Percentiles rank a stretch among this genome's conserved stretches.
These are phyloP conservation scores for Leccinum insolens DNA, from an alignment of 1,284 basidiomycete species.

Conservation along the genomic window DNA sequence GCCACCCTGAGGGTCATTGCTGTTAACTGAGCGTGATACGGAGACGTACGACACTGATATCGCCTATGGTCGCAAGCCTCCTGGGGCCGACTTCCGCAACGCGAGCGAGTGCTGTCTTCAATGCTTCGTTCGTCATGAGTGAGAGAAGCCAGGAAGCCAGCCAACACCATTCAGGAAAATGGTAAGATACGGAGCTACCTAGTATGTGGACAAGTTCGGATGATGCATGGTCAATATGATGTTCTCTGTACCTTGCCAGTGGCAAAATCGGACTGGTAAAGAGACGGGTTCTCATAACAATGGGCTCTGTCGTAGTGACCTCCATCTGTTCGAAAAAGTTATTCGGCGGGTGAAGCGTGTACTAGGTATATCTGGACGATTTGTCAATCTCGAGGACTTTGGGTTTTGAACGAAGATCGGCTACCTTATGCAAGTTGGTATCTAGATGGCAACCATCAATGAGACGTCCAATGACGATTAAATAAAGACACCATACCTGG, in stretches of 20 bases:
- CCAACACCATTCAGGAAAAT: constrained; percentile 86
- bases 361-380: constrained; percentile 71
- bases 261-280: constrained; percentile 71
- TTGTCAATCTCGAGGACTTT: constrained; percentile 5
- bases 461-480: neutral
- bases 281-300: constrained; percentile 73
- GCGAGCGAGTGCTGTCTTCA: constrained; percentile 53
- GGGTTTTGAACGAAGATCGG: neutral
- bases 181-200: constrained; percentile 85
- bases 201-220: neutral
- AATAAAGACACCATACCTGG: constrained; percentile 43
- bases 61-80: constrained; percentile 55
- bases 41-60: constrained; percentile 15
- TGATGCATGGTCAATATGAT: neutral
- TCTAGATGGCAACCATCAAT: constrained; percentile 37
- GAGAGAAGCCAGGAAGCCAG: constrained; percentile 78
- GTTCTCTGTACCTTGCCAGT: constrained; percentile 53
- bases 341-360: constrained; percentile 71
- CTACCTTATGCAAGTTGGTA: constrained; percentile 55
- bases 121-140: constrained; percentile 75
- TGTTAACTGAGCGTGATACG: neutral
- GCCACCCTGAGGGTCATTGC: constrained; percentile 58
- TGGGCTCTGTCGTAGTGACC: constrained; percentile 61
- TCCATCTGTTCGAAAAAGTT: constrained; percentile 62
- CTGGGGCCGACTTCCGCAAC: constrained; percentile 54